Conservation (phyloP, 352 stramenopile species). For the Thalassiosira exigua region DNA sequence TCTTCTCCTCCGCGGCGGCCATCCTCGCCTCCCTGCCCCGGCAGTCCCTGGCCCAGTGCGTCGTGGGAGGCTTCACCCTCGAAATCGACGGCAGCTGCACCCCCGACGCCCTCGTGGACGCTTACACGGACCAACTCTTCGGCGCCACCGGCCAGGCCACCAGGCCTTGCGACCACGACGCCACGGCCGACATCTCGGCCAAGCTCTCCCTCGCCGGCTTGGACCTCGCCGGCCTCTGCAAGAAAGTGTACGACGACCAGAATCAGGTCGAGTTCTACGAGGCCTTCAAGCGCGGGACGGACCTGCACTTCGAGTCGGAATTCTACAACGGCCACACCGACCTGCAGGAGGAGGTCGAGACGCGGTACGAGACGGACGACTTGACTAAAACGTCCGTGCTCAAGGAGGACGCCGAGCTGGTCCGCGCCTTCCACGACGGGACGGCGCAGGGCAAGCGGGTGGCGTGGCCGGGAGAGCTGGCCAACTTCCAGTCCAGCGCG, state of each 20-base stretch:
- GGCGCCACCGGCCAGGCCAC: constrained; percentile 7
- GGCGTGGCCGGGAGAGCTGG: constrained; percentile 39
- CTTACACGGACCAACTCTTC: constrained; percentile 46
- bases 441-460: no score
- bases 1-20: no score
- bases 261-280: constrained; percentile 31
- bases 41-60: no score
- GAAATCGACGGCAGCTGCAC: constrained; percentile 37
- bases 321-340: constrained; percentile 61
- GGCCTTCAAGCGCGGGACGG: constrained; percentile 5
- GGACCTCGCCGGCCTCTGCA: constrained; percentile 15
- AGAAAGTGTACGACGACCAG: constrained; percentile 9
- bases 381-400: constrained; percentile 21
- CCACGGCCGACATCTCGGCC: neutral
- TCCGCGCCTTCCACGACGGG: constrained; percentile 40
- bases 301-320: constrained; percentile 53
- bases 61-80: constrained; percentile 23
- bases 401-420: constrained; percentile 42
- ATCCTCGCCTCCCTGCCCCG: no score
- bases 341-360: constrained; percentile 62
- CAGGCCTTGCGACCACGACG: neutral
- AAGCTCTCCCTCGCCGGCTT: constrained; percentile 16
- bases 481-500: constrained; percentile 35
- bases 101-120: constrained; percentile 38
- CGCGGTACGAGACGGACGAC: constrained; percentile 38